Evolutionary conservation across 768 basidiomycete genomes (phyloP).

Genomic region (Hemileccinum impolitum): DNA sequence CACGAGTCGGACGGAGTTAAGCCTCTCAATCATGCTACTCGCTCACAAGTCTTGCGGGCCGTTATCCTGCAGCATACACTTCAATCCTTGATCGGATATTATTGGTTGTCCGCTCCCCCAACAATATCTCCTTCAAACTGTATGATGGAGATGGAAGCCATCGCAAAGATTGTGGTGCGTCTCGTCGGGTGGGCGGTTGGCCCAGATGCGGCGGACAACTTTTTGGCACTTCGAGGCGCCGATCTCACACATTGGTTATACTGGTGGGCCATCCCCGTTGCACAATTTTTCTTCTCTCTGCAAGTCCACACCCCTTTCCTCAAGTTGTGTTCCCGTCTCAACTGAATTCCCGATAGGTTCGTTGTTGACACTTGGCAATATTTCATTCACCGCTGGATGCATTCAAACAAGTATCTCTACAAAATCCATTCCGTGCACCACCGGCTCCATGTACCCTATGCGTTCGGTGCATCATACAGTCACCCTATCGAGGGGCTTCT

Average conservation of each 20-base stretch:
- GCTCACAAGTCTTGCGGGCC: slow-evolving; percentile 66
- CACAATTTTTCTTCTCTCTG: slow-evolving; percentile 78
- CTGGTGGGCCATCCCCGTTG: slow-evolving; percentile 87
- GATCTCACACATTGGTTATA: slow-evolving; percentile 69
- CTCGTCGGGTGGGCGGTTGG: slow-evolving; percentile 41
- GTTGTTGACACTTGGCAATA: slow-evolving; percentile 98
- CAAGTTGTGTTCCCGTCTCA: background rate
- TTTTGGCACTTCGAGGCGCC: slow-evolving; percentile 37
- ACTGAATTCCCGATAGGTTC: slow-evolving; percentile 52
- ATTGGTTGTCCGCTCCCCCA: slow-evolving; percentile 55
- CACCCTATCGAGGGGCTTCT: slow-evolving; percentile 94
- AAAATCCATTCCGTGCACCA: slow-evolving; percentile 94
- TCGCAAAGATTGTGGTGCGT: slow-evolving; percentile 40
- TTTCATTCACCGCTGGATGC: slow-evolving; percentile 92
- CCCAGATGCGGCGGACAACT: slow-evolving; percentile 32
- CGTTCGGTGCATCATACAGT: slow-evolving; percentile 96
- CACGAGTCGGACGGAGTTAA: slow-evolving; percentile 83
- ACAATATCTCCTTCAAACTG: slow-evolving; percentile 34
- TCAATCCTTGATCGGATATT: slow-evolving; percentile 72
- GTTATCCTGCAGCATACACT: slow-evolving; percentile 84
- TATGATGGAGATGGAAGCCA: slow-evolving; percentile 40
- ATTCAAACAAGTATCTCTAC: slow-evolving; percentile 87
- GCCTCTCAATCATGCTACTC: slow-evolving; percentile 70
- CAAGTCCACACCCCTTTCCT: slow-evolving; percentile 40
- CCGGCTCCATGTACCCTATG: slow-evolving; percentile 93